Percentiles rank a stretch among this genome's conserved stretches.
Evolutionary conservation across 257 asterid genomes (phyloP).

Genomic region (Nyctanthes arbortristis): DNA sequence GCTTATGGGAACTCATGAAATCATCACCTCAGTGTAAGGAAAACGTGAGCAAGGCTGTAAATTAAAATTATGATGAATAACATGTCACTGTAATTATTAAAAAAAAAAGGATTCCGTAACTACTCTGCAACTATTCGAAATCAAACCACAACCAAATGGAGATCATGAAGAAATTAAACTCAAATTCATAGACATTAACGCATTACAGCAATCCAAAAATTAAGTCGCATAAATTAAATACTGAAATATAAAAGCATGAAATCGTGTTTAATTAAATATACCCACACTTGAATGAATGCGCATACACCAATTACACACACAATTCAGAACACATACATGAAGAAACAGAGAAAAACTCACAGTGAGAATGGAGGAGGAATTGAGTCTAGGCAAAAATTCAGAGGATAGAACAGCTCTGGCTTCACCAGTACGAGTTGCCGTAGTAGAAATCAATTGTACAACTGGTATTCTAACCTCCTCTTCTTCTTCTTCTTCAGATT

Average conservation of each 20-base stretch:
- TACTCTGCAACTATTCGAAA: slow-evolving; percentile 10
- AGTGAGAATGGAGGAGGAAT: slow-evolving; percentile 6
- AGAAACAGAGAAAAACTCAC: slow-evolving; percentile 22
- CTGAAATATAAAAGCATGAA: neutral
- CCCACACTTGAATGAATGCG: neutral
- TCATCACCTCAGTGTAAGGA: slow-evolving; percentile 5
- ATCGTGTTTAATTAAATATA: neutral
- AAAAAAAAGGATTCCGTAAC: neutral
- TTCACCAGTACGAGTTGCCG: slow-evolving; percentile 28
- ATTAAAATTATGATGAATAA: neutral
- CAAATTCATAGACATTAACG: neutral
- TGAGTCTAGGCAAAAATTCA: slow-evolving; percentile 35
- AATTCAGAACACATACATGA: neutral
- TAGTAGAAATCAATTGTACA: slow-evolving; percentile 30
- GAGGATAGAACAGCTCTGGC: slow-evolving; percentile 41
- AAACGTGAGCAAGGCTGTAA: neutral
- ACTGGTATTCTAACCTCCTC: slow-evolving; percentile 23
- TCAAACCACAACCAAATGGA: slow-evolving; percentile 9
- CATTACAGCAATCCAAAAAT: neutral
- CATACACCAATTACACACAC: neutral
- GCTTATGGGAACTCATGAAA: slow-evolving; percentile 6
- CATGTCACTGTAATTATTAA: neutral
- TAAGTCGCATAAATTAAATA: neutral
- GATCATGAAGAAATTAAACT: neutral
- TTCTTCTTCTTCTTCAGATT: too few relatives aligned